Evolutionary conservation across 805 yeast species (phyloP).

Genomic region (Starmera quercuum): DNA sequence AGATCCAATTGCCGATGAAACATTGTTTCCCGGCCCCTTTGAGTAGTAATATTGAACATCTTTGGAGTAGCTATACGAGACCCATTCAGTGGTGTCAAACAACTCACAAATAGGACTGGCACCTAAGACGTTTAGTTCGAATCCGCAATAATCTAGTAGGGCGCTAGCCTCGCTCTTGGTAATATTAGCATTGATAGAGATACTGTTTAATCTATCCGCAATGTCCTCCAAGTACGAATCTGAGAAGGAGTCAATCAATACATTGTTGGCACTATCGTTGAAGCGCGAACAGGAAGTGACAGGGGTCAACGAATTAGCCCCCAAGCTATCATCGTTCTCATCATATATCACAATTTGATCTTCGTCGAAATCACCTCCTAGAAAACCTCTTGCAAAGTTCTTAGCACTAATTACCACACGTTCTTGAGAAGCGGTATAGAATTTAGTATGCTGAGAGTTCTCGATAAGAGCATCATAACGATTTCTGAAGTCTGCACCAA

Average conservation of each 20-base stretch:
- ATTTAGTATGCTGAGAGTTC: slow-evolving; percentile 4
- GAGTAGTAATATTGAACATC: slow-evolving; percentile 56
- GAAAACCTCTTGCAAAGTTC: slow-evolving; percentile 41
- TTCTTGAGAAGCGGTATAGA: slow-evolving; percentile 35
- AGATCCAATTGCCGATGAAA: slow-evolving; percentile 53
- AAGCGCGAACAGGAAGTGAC: slow-evolving; percentile 34
- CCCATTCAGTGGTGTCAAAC: slow-evolving; percentile 62
- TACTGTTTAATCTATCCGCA: slow-evolving; percentile 45
- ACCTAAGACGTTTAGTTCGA: slow-evolving; percentile 66
- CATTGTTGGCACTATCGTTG: slow-evolving; percentile 13
- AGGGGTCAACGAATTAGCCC: slow-evolving; percentile 45
- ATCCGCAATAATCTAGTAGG: slow-evolving; percentile 62
- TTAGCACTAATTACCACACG: slow-evolving; percentile 40
- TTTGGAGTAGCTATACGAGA: slow-evolving; percentile 49
- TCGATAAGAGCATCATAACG: slow-evolving; percentile 30
- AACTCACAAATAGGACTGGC: slow-evolving; percentile 60
- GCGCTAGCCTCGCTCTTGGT: slow-evolving; percentile 42
- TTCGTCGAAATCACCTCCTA: slow-evolving; percentile 28
- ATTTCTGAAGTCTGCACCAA: slow-evolving; percentile 37
- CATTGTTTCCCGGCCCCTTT: slow-evolving; percentile 56
- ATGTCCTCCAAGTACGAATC: slow-evolving; percentile 24
- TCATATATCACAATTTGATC: slow-evolving; percentile 20
- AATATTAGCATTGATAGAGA: slow-evolving; percentile 48
- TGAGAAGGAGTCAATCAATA: slow-evolving; percentile 5
- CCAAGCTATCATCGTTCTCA: slow-evolving; percentile 33